Evolutionary conservation across 306 rosid genomes (phyloP), one percentile per base, ranked within the genome.

Genomic region (Albizia julibrissin): DNA sequence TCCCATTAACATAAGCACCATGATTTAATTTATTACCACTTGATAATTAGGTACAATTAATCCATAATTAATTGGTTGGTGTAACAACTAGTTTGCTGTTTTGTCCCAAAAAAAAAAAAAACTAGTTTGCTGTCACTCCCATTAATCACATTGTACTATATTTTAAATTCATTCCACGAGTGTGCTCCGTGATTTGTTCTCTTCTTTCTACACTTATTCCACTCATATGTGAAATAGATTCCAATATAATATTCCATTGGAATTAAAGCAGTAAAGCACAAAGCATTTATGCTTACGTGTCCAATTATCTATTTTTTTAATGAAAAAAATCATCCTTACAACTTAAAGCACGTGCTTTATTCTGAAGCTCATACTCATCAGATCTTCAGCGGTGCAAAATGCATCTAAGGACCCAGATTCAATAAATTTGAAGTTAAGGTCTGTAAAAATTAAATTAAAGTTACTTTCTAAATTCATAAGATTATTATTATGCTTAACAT

Each of bases 21-120:
- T 10, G 18, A 40, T 10, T n/a, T 39, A 69, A 54, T 54, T 54
- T 0, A 2, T 54, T 21, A 54, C 59, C 24, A 19, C 59, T 52
- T 52, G 56, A 19, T 37, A 37, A 16, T 49, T 16, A 21, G 27
- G 27, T 21, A 21, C 26, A 54, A 21, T 54, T 47, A 47, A 47
- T 14, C 6, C 19, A 14, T 47, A 14, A 34, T 19, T 67, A 21
- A 69, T 26, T 37, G 43, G 47, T 65, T 11, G 81, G 64, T 77
- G 34, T 65, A 77, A 65, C 74, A 65, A 65, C 81, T 66, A 11
- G 65, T 29, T 29, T 77, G 64, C 31, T 44, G 56, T 29, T n/a
- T n/a, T n/a, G n/a, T n/a, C n/a, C n/a, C n/a, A n/a, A n/a, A n/a
- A n/a, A n/a, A n/a, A n/a, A n/a, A n/a, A n/a, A n/a, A n/a, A n/a